Percentiles rank a stretch among this genome's conserved stretches.
phyloP scores from a whole-genome alignment of 805 yeast species.

The Saccharomycopsis oosterbeekiorum region DNA sequence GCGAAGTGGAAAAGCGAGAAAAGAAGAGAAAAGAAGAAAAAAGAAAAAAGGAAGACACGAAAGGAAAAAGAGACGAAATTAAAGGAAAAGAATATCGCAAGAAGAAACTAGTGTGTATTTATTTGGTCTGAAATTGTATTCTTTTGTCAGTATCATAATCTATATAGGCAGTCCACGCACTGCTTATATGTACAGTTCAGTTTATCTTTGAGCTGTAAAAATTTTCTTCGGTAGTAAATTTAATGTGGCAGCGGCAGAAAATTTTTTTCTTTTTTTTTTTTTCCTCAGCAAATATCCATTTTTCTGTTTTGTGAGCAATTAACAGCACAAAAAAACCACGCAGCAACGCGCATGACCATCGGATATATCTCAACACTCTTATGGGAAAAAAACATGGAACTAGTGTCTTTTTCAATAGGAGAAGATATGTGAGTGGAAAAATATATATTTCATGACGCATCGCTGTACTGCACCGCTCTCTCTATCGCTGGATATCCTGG shows the following conservation, averaged over 20 bases:
- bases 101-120: not conserved
- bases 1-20: not conserved
- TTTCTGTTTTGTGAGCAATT: not conserved
- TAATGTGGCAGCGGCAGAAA: not conserved
- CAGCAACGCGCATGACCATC: constrained; percentile 2
- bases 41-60: no score
- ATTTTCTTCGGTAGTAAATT: not conserved
- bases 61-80: not conserved
- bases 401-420: not conserved
- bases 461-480: no score
- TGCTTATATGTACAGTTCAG: no score
- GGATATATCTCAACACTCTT: not conserved
- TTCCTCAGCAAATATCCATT: not conserved
- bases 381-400: not conserved
- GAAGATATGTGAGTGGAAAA: not conserved
- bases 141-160: not conserved
- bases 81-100: not conserved
- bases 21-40: not conserved
- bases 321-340: not conserved
- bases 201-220: not conserved
- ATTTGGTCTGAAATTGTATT: not conserved
- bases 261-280: not conserved
- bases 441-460: no score
- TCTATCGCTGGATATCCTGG: no score
- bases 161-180: no score